Conservation (phyloP, 164 flowering plant genomes). For the Cinnamomum micranthum region DNA sequence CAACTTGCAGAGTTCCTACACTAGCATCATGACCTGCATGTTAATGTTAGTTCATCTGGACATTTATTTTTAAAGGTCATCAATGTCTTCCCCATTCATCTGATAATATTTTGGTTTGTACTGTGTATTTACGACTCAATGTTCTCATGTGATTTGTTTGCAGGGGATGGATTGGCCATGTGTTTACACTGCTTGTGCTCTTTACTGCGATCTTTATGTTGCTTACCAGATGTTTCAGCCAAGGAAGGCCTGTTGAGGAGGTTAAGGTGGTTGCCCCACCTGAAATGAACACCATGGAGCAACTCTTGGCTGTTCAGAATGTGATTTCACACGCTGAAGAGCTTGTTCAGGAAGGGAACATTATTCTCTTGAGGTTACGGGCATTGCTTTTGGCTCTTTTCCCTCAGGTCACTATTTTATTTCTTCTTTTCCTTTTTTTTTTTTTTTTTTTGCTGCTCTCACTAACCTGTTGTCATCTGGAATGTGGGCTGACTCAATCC, state of each 20-base stretch:
- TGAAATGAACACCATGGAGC: constrained; percentile 84
- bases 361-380: constrained; percentile 74
- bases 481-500: too few species aligned
- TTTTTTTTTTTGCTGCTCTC: too few species aligned
- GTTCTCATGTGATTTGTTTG: neutral
- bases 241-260: constrained; percentile 52
- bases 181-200: constrained; percentile 38
- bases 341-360: constrained; percentile 77
- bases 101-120: neutral
- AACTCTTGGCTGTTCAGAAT: constrained; percentile 86
- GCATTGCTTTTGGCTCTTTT: constrained; percentile 63
- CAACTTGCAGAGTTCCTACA: too few species aligned
- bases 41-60: too few species aligned
- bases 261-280: constrained; percentile 81
- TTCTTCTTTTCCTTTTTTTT: neutral
- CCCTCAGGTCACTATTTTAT: constrained; percentile 62
- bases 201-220: constrained; percentile 57
- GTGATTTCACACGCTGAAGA: constrained; percentile 69
- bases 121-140: neutral
- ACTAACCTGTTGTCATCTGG: too few species aligned
- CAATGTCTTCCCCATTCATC: neutral
- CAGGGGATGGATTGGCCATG: constrained; percentile 79
- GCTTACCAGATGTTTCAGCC: constrained; percentile 43
- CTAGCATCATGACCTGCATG: too few species aligned
- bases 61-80: neutral